phyloP scores from a whole-genome alignment of 495 filamentous ascomycete species.

The Pyrenula aspistea region DNA sequence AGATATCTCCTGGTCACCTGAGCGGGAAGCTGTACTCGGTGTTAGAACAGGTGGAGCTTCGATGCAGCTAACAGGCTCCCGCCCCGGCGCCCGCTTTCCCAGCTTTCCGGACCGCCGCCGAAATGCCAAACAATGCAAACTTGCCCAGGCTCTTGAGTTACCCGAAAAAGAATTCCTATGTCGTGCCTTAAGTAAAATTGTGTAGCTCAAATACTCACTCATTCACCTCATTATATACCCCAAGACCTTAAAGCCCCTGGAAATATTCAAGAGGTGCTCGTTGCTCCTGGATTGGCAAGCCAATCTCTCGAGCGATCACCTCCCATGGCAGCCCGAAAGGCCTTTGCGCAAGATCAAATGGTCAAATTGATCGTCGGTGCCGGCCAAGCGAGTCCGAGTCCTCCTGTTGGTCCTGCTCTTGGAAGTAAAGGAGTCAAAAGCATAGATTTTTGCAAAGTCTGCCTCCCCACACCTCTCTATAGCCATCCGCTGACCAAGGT shows the following conservation, averaged over 20 bases:
- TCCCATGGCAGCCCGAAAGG: slow-evolving; percentile 65
- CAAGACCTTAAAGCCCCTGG: too few relatives aligned
- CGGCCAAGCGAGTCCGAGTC: slow-evolving; percentile 90
- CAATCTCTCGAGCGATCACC: not conserved
- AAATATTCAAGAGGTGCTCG: too few relatives aligned
- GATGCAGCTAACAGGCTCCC: not conserved
- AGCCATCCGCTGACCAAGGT: slow-evolving; percentile 4
- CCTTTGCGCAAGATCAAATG: slow-evolving; percentile 62
- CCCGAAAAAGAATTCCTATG: too few relatives aligned
- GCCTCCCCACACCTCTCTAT: slow-evolving; percentile 8
- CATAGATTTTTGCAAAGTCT: slow-evolving; percentile 99
- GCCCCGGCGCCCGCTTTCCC: too few relatives aligned
- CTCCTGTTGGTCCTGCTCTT: slow-evolving; percentile 93
- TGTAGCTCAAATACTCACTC: too few relatives aligned
- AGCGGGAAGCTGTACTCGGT: not conserved
- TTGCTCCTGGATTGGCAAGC: not conserved
- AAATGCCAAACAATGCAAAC: not conserved
- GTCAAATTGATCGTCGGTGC: slow-evolving; percentile 98
- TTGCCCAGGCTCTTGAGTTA: not conserved
- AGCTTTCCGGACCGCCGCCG: too few relatives aligned
- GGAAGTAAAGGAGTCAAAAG: slow-evolving; percentile 98
- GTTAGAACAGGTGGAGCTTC: not conserved
- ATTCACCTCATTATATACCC: too few relatives aligned
- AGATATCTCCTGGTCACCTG: not conserved
- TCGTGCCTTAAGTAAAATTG: too few relatives aligned